These are phyloP conservation scores for Rostrohypoxylon terebratum DNA, from an alignment of 495 filamentous ascomycete genomes.

Conservation along the genomic window DNA sequence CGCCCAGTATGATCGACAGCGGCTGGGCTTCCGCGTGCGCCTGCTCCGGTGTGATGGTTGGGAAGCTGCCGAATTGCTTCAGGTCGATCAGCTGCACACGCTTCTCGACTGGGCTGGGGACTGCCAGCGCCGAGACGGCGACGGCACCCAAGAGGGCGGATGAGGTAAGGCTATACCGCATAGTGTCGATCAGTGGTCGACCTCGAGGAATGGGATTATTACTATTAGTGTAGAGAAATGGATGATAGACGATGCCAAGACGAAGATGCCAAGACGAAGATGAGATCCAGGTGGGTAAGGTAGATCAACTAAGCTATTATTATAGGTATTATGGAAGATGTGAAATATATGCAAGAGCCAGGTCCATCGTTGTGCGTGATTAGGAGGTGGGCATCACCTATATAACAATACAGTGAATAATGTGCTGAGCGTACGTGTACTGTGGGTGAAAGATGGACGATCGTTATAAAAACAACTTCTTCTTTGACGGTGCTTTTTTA, in stretches of 20 bases:
- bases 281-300: conserved; percentile 17
- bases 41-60: conserved; percentile 38
- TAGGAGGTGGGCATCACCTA: conserved; percentile 4
- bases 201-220: conserved; percentile 23
- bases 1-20: conserved; percentile 1
- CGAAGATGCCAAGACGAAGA: conserved; percentile 9
- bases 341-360: conserved; percentile 5
- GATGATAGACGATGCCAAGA: neutral
- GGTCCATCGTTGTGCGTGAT: conserved; percentile 21
- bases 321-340: conserved; percentile 17
- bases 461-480: conserved; percentile 43
- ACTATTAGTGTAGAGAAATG: conserved; percentile 9
- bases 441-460: conserved; percentile 37
- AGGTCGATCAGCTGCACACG: conserved; percentile 43
- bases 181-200: conserved; percentile 31
- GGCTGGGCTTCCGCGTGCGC: conserved; percentile 35
- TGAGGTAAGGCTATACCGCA: conserved; percentile 44
- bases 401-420: neutral
- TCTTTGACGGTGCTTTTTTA: conserved; percentile 33
- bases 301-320: conserved; percentile 13
- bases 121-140: conserved; percentile 44
- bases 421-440: conserved; percentile 14
- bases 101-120: conserved; percentile 38
- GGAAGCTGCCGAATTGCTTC: conserved; percentile 44
- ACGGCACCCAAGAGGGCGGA: conserved; percentile 48